A percentile compares a stretch with the other conserved stretches of the same genome.
Conservation (phyloP, 2,329 filamentous ascomycete genomes). For the Drechslerella stenobrocha region DNA sequence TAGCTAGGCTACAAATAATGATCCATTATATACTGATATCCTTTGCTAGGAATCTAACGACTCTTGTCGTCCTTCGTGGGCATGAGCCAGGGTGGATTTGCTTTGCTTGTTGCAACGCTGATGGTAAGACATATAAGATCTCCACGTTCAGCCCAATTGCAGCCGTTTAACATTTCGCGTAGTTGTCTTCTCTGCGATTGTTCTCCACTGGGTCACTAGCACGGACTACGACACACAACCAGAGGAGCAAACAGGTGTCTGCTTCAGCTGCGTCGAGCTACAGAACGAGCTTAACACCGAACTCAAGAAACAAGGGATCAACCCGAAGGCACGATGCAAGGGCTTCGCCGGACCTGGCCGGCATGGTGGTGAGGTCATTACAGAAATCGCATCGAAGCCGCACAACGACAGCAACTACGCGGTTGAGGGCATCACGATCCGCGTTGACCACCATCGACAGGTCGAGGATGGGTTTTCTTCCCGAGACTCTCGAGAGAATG, state of each 20-base stretch:
- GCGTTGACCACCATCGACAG: conserved; percentile 28
- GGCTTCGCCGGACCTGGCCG: conserved; percentile 23
- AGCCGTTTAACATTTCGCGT: not conserved
- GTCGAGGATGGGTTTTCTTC: conserved; percentile 41
- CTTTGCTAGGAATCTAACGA: conserved; percentile 62
- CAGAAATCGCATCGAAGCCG: conserved; percentile 42
- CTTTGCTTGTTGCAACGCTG: conserved; percentile 67
- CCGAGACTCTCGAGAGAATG: conserved; percentile 25
- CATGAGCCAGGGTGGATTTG: conserved; percentile 67
- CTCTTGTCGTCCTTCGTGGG: conserved; percentile 64
- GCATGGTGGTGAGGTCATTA: conserved; percentile 38
- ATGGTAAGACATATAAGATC: conserved; percentile 60
- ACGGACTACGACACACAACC: conserved; percentile 54
- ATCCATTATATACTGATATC: too few species aligned
- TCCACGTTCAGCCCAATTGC: not conserved
- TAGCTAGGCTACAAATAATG: not conserved
- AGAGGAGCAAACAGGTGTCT: conserved; percentile 28
- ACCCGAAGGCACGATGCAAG: conserved; percentile 16
- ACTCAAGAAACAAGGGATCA: conserved; percentile 36
- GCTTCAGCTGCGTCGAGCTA: conserved; percentile 38
- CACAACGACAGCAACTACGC: conserved; percentile 32
- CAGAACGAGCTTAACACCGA: conserved; percentile 42
- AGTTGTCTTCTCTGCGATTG: conserved; percentile 65
- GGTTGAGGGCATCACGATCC: conserved; percentile 39
- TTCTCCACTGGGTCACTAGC: conserved; percentile 66